phyloP scores from a whole-genome alignment of 139 green algal genomes.

The Closterium sp. region DNA sequence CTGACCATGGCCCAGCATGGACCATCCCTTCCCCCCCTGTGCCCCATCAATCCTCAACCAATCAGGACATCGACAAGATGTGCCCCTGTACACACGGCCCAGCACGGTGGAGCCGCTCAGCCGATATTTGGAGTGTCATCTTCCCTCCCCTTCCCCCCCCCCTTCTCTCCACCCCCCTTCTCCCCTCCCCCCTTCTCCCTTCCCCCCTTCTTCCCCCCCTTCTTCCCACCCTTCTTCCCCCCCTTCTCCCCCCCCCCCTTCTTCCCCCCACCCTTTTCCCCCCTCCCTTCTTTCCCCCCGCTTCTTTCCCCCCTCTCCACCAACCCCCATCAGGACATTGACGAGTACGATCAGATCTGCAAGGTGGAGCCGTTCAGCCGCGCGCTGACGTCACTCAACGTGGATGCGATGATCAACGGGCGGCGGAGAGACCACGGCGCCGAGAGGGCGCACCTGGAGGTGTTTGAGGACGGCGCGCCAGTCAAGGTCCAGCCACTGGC shows the following conservation, averaged over 20 bases:
- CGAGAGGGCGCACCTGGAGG: conserved; percentile 57
- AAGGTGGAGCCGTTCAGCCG: conserved; percentile 68
- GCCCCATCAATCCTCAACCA: background rate
- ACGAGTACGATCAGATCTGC: conserved; percentile 67
- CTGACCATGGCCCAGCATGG: no score
- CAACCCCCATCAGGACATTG: conserved; percentile 53
- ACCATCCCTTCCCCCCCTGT: background rate
- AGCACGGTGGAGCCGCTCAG: no score
- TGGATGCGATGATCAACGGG: conserved; percentile 66
- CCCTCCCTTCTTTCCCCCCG: background rate
- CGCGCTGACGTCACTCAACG: conserved; percentile 45
- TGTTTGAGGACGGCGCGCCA: conserved; percentile 34
- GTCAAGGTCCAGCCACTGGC: conserved; percentile 58
- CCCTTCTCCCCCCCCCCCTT: background rate
- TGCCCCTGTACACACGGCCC: no score
- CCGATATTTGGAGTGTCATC: conserved; percentile 56
- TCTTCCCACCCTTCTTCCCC: no score
- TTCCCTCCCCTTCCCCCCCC: no score
- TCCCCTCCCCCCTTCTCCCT: no score
- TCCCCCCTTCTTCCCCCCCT: no score
- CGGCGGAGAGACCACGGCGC: conserved; percentile 58
- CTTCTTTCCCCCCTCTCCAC: no score
- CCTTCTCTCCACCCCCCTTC: no score
- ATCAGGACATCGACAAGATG: no score
- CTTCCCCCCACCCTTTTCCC: no score